Evolutionary conservation across 768 basidiomycete species (phyloP).

Genomic region (Trametes gibbosa): DNA sequence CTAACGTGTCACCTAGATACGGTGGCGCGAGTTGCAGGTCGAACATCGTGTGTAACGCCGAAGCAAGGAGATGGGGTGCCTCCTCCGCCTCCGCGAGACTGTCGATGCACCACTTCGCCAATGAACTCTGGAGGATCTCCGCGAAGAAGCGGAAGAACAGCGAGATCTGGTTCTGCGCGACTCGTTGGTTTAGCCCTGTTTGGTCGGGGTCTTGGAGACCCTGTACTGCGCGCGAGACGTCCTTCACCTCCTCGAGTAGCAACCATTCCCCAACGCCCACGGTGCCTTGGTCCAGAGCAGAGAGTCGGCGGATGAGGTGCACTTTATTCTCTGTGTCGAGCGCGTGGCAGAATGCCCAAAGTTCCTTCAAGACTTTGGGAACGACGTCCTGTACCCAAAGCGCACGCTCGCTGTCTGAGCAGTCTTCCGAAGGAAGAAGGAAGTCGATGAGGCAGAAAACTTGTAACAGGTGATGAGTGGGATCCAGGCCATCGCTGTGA

Average conservation of each 20-base stretch:
- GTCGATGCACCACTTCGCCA: conserved; percentile 43
- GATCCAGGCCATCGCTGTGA: conserved; percentile 45
- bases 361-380: conserved; percentile 53
- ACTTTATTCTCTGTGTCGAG: conserved; percentile 56
- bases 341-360: conserved; percentile 52
- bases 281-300: conserved; percentile 53
- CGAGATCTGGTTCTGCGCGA: conserved; percentile 49
- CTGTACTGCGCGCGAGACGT: conserved; percentile 41
- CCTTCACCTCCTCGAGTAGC: conserved; percentile 58
- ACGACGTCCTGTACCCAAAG: conserved; percentile 55
- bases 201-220: conserved; percentile 30
- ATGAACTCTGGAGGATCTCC: conserved; percentile 41
- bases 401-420: conserved; percentile 33
- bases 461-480: conserved; percentile 53
- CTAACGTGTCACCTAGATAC: conserved; percentile 42
- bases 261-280: conserved; percentile 70
- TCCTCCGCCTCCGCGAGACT: conserved; percentile 45
- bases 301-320: conserved; percentile 52
- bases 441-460: conserved; percentile 55
- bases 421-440: conserved; percentile 44
- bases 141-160: conserved; percentile 49
- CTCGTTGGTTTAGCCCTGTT: conserved; percentile 34
- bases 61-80: conserved; percentile 38
- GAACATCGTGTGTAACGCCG: conserved; percentile 45
- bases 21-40: conserved; percentile 47